A percentile compares a stretch with the other conserved stretches of the same genome.
Evolutionary conservation across 2,329 filamentous ascomycete species (phyloP).

Genomic region (Aureobasidium sp.): DNA sequence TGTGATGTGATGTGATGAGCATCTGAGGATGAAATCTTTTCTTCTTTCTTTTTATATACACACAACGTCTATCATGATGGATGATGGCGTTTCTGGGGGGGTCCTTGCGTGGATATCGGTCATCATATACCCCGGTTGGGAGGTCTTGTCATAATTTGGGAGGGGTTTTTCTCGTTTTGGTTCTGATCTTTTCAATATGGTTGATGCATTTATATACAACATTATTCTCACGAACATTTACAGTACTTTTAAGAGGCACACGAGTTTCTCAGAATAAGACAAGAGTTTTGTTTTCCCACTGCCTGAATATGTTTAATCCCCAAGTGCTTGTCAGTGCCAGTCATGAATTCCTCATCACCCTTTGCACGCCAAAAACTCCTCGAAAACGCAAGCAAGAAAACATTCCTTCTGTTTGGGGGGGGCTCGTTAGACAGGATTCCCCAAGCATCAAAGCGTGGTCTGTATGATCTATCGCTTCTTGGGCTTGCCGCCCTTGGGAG

Average conservation of each 20-base stretch:
- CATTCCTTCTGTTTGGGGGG: not conserved
- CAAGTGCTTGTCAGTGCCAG: not conserved
- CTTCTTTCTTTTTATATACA: not conserved
- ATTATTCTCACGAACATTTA: not conserved
- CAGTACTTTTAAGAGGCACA: not conserved
- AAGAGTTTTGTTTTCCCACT: not conserved
- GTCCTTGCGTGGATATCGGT: not conserved
- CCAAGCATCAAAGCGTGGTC: not conserved
- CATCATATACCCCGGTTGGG: not conserved
- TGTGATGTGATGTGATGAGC: not conserved
- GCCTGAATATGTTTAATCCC: not conserved
- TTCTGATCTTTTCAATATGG: not conserved
- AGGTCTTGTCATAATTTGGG: not conserved
- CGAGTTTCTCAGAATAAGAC: not conserved
- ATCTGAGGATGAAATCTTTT: not conserved
- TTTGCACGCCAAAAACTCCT: conserved; percentile 11
- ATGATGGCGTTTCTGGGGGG: not conserved
- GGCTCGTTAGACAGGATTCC: not conserved
- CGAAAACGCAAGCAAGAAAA: not conserved
- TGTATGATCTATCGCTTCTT: conserved; percentile 44
- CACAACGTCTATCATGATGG: not conserved
- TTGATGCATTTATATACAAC: not conserved
- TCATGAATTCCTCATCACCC: not conserved
- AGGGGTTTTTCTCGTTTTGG: not conserved
- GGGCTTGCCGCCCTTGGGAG: conserved; percentile 50